These are phyloP conservation scores for Yamadazyma nakazawae DNA, from an alignment of 805 yeast species.

Conservation along the genomic window DNA sequence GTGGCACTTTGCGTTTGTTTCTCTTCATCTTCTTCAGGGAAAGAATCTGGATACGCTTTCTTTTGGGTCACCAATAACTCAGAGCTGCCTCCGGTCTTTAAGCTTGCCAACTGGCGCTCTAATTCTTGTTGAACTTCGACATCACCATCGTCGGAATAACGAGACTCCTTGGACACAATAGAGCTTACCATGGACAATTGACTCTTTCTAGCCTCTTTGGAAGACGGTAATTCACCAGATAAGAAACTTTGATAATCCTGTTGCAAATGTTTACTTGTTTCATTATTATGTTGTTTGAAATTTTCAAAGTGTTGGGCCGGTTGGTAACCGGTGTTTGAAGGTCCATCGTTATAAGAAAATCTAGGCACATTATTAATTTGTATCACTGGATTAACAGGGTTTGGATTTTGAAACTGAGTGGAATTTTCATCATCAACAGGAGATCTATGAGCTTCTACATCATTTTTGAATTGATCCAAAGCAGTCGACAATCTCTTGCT, in stretches of 20 bases:
- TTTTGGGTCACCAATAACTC: conserved; percentile 4
- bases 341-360: conserved; percentile 9
- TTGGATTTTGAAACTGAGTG: conserved; percentile 7
- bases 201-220: conserved; percentile 22
- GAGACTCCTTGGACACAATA: conserved; percentile 34
- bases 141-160: conserved; percentile 22
- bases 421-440: conserved; percentile 7
- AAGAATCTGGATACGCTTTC: conserved; percentile 1
- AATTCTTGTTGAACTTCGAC: conserved; percentile 34
- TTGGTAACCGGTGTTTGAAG: conserved; percentile 11
- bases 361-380: conserved; percentile 5
- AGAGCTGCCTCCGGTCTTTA: conserved; percentile 24
- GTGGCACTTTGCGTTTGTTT: background rate
- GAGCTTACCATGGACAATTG: conserved; percentile 42
- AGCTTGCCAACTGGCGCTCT: conserved; percentile 34
- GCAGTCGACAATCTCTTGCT: conserved; percentile 23
- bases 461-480: conserved; percentile 27
- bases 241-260: conserved; percentile 29
- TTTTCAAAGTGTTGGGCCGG: conserved; percentile 16
- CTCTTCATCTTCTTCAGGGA: conserved; percentile 9
- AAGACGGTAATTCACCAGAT: conserved; percentile 6
- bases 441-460: conserved; percentile 17
- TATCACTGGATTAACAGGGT: conserved; percentile 5
- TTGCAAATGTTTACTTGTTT: conserved; percentile 15
- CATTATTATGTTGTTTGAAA: conserved; percentile 9